Conservation (phyloP, 208 protist species). For the Herpetomonas samuelpessoai region DNA sequence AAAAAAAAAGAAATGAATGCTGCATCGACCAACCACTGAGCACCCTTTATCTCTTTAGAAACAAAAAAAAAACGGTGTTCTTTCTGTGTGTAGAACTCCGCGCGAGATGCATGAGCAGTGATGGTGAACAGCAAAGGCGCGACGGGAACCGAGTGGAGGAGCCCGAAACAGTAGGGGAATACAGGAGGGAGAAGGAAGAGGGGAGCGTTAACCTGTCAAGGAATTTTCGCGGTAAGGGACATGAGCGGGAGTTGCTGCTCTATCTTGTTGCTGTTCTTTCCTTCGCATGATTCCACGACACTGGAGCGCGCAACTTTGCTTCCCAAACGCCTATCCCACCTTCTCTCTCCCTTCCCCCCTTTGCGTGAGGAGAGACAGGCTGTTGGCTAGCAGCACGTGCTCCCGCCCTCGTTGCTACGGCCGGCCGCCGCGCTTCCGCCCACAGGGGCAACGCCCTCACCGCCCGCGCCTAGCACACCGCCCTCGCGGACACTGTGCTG, state of each 20-base stretch:
- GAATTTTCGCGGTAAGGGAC: not conserved
- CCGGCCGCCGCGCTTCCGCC: not conserved
- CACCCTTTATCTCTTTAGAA: too few relatives aligned
- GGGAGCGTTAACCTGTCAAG: not conserved
- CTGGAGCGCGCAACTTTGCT: too few relatives aligned
- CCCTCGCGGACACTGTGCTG: conserved; percentile 62
- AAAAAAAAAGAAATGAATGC: too few relatives aligned
- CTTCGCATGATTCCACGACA: not conserved
- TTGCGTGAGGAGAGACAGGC: not conserved
- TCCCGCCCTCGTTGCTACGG: not conserved
- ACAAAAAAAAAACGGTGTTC: too few relatives aligned
- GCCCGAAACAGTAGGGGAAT: not conserved
- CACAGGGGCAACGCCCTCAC: conserved; percentile 22
- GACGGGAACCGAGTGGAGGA: not conserved
- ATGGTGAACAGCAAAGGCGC: not conserved
- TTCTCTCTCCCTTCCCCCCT: not conserved
- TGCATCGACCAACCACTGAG: too few relatives aligned
- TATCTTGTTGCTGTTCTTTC: not conserved
- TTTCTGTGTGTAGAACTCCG: too few relatives aligned
- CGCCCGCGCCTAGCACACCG: too few relatives aligned
- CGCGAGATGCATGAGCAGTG: too few relatives aligned
- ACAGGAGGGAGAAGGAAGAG: not conserved
- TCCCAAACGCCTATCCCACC: too few relatives aligned
- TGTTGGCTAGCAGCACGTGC: not conserved
- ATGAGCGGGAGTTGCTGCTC: not conserved